Percentiles rank a stretch among this genome's conserved stretches.
Conservation (phyloP, 352 stramenopile genomes). For the Saprolegnia diclina region DNA sequence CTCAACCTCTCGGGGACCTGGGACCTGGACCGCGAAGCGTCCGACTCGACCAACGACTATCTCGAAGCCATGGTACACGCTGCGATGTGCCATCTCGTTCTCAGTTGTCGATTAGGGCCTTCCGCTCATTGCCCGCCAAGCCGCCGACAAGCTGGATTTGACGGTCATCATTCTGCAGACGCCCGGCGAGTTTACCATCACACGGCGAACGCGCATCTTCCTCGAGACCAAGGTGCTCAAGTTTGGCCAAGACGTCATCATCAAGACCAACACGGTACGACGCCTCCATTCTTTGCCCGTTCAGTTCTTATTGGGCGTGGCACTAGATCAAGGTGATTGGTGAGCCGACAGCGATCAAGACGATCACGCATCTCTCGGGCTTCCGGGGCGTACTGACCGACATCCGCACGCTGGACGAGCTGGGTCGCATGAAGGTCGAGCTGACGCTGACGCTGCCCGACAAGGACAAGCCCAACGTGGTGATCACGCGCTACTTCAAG, state of each 20-base stretch:
- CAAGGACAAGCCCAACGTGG: slow-evolving; percentile 66
- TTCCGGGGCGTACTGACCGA: slow-evolving; percentile 74
- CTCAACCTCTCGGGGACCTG: slow-evolving; percentile 79
- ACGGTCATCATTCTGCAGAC: slow-evolving; percentile 87
- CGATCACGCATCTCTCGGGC: slow-evolving; percentile 70
- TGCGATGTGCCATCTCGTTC: neutral
- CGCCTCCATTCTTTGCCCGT: neutral
- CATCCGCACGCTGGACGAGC: slow-evolving; percentile 62
- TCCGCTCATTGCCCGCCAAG: slow-evolving; percentile 78
- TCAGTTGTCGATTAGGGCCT: slow-evolving; percentile 38
- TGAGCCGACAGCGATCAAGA: slow-evolving; percentile 64
- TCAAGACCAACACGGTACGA: slow-evolving; percentile 66
- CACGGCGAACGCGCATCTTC: slow-evolving; percentile 83
- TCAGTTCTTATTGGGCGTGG: neutral
- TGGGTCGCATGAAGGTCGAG: slow-evolving; percentile 77
- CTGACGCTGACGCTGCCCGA: slow-evolving; percentile 69
- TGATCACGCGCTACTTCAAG: slow-evolving; percentile 83
- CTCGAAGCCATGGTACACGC: slow-evolving; percentile 69
- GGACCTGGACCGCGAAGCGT: slow-evolving; percentile 80
- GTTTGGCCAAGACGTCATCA: slow-evolving; percentile 81
- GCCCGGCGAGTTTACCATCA: slow-evolving; percentile 80
- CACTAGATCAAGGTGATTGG: slow-evolving; percentile 65
- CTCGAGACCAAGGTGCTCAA: slow-evolving; percentile 85
- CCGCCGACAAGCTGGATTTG: slow-evolving; percentile 81
- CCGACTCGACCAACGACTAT: slow-evolving; percentile 87